Evolutionary conservation across 352 stramenopile species (phyloP).

Genomic region (Globisporangium emineosum): DNA sequence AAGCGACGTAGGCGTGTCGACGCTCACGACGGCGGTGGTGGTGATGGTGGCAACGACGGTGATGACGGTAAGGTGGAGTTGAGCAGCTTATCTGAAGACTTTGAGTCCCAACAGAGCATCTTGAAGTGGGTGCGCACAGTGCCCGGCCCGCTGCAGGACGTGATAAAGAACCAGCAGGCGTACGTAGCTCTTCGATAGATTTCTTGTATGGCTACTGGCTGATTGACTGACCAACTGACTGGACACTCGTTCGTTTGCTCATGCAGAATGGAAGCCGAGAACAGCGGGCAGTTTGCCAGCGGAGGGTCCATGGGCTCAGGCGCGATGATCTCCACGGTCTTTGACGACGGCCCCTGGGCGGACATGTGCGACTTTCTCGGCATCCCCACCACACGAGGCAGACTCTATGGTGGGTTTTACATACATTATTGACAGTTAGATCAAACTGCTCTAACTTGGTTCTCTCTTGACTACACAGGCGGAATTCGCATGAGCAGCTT

Average conservation of each 20-base stretch:
- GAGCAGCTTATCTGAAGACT: too few species aligned
- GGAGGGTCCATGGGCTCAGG: constrained; percentile 36
- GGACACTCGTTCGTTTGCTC: background rate
- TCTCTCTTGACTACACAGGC: constrained; percentile 24
- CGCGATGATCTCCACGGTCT: constrained; percentile 58
- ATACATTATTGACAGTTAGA: background rate
- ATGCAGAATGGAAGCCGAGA: constrained; percentile 41
- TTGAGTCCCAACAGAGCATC: constrained; percentile 67
- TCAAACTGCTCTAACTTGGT: background rate
- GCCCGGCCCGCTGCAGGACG: constrained; percentile 65
- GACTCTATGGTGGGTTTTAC: constrained; percentile 49
- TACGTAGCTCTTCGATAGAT: constrained; percentile 1
- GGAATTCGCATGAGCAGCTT: constrained; percentile 64
- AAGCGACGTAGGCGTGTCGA: background rate
- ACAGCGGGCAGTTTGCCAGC: constrained; percentile 37
- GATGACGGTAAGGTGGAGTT: too few species aligned
- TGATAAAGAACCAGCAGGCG: constrained; percentile 71
- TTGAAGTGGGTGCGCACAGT: constrained; percentile 75
- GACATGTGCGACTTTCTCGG: constrained; percentile 70
- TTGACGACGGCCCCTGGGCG: constrained; percentile 80
- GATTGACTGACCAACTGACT: constrained; percentile 2
- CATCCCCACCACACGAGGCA: constrained; percentile 42
- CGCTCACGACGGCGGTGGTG: background rate
- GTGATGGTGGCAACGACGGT: background rate
- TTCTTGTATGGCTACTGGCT: background rate